These are phyloP conservation scores for Hyaloperonospora arabidopsidis DNA, from an alignment of 352 stramenopile species.

Conservation along the genomic window DNA sequence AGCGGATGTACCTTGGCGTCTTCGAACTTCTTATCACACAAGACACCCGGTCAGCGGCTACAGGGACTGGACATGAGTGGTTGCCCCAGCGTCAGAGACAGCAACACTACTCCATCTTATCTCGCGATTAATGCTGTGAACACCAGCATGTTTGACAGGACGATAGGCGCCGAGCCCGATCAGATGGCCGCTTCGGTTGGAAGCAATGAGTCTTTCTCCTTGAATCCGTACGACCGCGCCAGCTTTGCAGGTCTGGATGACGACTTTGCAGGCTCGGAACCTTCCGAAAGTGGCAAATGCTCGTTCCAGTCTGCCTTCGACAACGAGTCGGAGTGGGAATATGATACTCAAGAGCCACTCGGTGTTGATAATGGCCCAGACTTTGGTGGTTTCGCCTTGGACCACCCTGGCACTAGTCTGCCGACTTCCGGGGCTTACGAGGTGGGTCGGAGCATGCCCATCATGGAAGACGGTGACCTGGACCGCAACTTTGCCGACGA, in stretches of 20 bases:
- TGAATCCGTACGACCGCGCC: slow-evolving; percentile 58
- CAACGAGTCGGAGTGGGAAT: slow-evolving; percentile 66
- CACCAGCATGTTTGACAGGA: slow-evolving; percentile 27
- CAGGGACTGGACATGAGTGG: slow-evolving; percentile 27
- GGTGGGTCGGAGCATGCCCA: slow-evolving; percentile 42
- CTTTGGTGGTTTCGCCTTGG: slow-evolving; percentile 31
- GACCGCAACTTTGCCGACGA: slow-evolving; percentile 24
- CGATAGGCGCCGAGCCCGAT: slow-evolving; percentile 18
- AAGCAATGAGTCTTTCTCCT: slow-evolving; percentile 54
- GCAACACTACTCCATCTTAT: slow-evolving; percentile 33
- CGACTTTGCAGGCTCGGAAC: slow-evolving; percentile 37
- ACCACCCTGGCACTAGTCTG: slow-evolving; percentile 32
- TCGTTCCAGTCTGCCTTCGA: slow-evolving; percentile 73
- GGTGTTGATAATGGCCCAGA: slow-evolving; percentile 22
- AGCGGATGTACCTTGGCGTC: slow-evolving; percentile 58
- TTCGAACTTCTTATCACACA: slow-evolving; percentile 63
- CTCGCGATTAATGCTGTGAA: slow-evolving; percentile 25
- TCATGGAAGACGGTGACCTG: slow-evolving; percentile 54
- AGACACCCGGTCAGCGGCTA: slow-evolving; percentile 34
- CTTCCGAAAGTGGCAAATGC: slow-evolving; percentile 60
- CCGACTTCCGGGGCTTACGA: slow-evolving; percentile 44
- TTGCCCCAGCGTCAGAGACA: slow-evolving; percentile 33
- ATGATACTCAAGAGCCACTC: slow-evolving; percentile 38
- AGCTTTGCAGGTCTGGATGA: slow-evolving; percentile 66
- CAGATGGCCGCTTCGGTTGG: slow-evolving; percentile 14